Conservation (phyloP, 129 eudicot genomes). For the Artemisia annua region DNA sequence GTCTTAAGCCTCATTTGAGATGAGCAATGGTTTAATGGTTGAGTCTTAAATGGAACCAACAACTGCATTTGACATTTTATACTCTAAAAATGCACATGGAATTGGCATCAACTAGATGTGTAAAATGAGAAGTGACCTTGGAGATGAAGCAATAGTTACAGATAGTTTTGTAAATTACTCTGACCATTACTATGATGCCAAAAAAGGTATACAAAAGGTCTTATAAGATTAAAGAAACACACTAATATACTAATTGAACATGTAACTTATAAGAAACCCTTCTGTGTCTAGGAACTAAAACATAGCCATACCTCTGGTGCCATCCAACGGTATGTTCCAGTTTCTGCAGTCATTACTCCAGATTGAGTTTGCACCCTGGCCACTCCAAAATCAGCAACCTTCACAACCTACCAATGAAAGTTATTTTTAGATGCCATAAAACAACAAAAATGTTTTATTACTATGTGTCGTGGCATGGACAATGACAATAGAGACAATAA, state of each 20-base stretch:
- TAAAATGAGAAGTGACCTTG: slow-evolving; percentile 2
- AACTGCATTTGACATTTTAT: not conserved
- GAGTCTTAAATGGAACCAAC: not conserved
- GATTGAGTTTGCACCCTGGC: slow-evolving; percentile 70
- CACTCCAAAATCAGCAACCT: slow-evolving; percentile 91
- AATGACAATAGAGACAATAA: not conserved
- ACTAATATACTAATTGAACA: slow-evolving; percentile 5
- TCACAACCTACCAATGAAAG: slow-evolving; percentile 51
- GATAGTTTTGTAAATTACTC: slow-evolving; percentile 23
- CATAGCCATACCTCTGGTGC: slow-evolving; percentile 76
- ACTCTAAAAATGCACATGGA: not conserved
- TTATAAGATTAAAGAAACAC: slow-evolving; percentile 15
- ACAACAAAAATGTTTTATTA: not conserved
- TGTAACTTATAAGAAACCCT: slow-evolving; percentile 1
- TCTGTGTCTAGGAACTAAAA: not conserved
- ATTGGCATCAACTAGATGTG: slow-evolving; percentile 3
- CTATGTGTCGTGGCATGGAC: not conserved
- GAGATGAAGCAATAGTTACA: slow-evolving; percentile 13
- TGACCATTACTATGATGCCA: slow-evolving; percentile 14
- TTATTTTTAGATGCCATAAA: not conserved
- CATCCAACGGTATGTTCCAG: slow-evolving; percentile 94
- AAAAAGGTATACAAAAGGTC: slow-evolving; percentile 13
- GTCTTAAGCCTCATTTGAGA: not conserved
- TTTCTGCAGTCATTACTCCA: slow-evolving; percentile 92
- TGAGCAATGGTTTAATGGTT: slow-evolving; percentile 9